Evolutionary conservation across 768 basidiomycete species (phyloP), one percentile per base, ranked within the genome.

Genomic region (Goffeauzyma gilvescens): DNA sequence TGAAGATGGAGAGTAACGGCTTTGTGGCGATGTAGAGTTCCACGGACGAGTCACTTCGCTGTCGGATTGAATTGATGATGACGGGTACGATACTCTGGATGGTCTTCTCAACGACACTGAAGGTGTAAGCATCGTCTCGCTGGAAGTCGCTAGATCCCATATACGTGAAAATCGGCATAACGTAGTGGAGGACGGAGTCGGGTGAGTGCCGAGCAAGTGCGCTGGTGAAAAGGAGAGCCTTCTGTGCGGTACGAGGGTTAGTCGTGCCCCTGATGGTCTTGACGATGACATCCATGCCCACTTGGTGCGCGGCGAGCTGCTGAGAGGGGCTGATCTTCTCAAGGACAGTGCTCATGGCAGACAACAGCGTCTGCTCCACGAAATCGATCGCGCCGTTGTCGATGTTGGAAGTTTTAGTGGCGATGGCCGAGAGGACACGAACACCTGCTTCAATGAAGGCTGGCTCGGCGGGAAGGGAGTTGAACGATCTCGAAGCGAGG

Each of bases 71-170:
- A 5, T 76, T 70, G 7, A 78, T 78, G 76, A 96, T 82, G 23
- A 90, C 81, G 2, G 93, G 90, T 5, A 98, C 79, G 45, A 95
- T 86, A 55, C 74, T 81, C 47, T 90, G 79, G 43, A 96, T 75
- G 2, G 93, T 95, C 85, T 81, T 81, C 60, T 95, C 87, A 2
- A 96, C 83, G 7, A 96, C 87, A 27, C 76, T 75, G 69, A 93
- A 90, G 57, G 82, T 89, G 65, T 90, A 89, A 0, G 80, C 75
- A 58, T 98, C 93, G 51, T 98, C 93, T 35, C 87, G 74, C 57
- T 93, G 90, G 68, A 95, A 83, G 14, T 95, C 78, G 49, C 85
- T 89, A n/a, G 89, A 84, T 15, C 93, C 90, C 85, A 96, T 95
- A 66, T 95, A 96, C 0, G 89, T 95, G 68, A 98, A 96, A 33